Percentiles rank a stretch among this genome's conserved stretches.
phyloP scores from a whole-genome alignment of 179 eudicot species.

The Corrigiola litoralis region DNA sequence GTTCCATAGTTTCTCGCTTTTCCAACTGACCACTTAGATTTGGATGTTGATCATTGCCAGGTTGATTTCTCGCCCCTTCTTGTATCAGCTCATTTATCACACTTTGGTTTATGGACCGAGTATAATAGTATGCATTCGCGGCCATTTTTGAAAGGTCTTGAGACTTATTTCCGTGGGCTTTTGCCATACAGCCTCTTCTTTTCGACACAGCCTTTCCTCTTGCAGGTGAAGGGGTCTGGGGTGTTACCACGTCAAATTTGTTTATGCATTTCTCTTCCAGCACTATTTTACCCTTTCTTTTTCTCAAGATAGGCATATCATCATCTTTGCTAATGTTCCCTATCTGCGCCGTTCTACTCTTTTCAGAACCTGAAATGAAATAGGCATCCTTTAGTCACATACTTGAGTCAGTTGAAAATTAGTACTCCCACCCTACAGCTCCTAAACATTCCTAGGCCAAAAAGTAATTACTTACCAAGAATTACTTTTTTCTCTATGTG shows the following conservation, averaged over 20 bases:
- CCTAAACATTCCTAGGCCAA: not conserved
- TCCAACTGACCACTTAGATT: not conserved
- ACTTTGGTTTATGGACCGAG: constrained; percentile 5
- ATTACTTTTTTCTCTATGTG: not conserved
- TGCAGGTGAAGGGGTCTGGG: constrained; percentile 12
- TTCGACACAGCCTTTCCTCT: not conserved
- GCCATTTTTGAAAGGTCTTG: not conserved
- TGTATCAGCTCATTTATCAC: not conserved
- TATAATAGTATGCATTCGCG: constrained; percentile 12
- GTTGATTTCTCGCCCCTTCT: not conserved
- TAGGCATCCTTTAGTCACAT: too few species aligned
- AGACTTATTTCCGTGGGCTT: not conserved
- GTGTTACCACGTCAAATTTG: not conserved
- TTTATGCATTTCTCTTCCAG: not conserved
- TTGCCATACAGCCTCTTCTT: not conserved
- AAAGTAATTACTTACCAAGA: not conserved
- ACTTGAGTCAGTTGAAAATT: not conserved
- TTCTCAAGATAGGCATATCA: not conserved
- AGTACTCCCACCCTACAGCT: not conserved
- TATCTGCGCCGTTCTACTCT: not conserved
- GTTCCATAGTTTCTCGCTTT: constrained; percentile 4
- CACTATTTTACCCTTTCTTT: constrained; percentile 1
- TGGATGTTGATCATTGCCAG: not conserved
- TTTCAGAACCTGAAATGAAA: constrained; percentile 1
- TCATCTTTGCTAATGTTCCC: not conserved